Evolutionary conservation across 2,329 filamentous ascomycete species (phyloP), one percentile per base, ranked within the genome.

Genomic region (Apiospora arundinis): DNA sequence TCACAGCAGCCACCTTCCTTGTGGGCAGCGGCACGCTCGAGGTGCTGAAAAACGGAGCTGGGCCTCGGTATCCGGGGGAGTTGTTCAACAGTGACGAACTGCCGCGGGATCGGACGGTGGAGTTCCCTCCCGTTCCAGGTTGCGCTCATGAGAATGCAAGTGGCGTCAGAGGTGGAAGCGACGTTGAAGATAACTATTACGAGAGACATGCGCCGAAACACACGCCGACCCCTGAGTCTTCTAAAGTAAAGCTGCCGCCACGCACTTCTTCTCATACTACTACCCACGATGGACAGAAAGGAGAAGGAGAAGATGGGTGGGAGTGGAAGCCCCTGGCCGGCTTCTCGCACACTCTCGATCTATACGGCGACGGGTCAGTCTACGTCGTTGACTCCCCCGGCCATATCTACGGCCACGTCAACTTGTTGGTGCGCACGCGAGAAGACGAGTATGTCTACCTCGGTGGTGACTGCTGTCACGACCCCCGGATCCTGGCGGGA

Each of bases 401-500:
- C 0, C 87, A 89, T 75, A 73, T 89, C 0, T 81, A 82, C 5
- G 87, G 87, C 0, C 87, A 89, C 72, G 76, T 89, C 1, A 88
- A 88, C 72, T 72, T 88, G 0, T 80, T 89, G 0, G 83, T 80
- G 9, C 80, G 84, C 0, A 81, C 80, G 0, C 81, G 75, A 0
- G 76, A 80, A 5, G 70, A 74, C 63, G 81, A 81, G 49, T 88
- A 85, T 80, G 79, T 87, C 0, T 86, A 85, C 74, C 81, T 90
- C 0, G 85, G 83, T 9, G 87, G 86, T 0, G 87, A 90, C 74
- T 84, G 84, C 44, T 89, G 85, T 72, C 88, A 90, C 74, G 86
- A 89, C 75, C 78, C 78, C 0, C 76, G 87, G 49, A 81, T 89
- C 2, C 76, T 89, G 76, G 83, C 78, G 0, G 86, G 86, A 0